Percentiles rank a stretch among this genome's conserved stretches.
Evolutionary conservation across 1,284 basidiomycete species (phyloP).

Genomic region (Heterobasidion occidentale): DNA sequence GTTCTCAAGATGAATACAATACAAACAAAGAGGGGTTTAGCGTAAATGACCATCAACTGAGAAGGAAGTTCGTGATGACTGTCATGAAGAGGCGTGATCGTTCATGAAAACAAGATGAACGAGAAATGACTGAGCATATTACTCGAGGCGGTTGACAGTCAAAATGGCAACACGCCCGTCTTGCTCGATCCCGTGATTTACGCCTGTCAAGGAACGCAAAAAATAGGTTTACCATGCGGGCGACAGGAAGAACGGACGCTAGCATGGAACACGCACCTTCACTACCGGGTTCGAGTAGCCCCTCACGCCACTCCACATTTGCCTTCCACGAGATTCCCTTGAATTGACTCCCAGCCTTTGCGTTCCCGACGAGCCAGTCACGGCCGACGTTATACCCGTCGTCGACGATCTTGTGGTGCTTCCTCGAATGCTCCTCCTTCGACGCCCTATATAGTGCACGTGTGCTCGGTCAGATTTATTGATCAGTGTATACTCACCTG

Average conservation of each 20-base stretch:
- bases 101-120: too few relatives aligned
- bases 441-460: slow-evolving; percentile 43
- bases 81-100: too few relatives aligned
- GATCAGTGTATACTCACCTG: background rate
- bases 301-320: slow-evolving; percentile 64
- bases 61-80: too few relatives aligned
- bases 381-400: slow-evolving; percentile 76
- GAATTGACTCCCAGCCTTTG: slow-evolving; percentile 52
- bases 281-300: slow-evolving; percentile 55
- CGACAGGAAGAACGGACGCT: slow-evolving; percentile 2
- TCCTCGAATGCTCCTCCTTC: slow-evolving; percentile 63
- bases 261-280: slow-evolving; percentile 36
- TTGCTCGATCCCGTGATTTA: slow-evolving; percentile 73
- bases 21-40: background rate
- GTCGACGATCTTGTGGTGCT: slow-evolving; percentile 63
- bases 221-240: too few relatives aligned
- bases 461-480: background rate
- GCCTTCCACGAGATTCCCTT: slow-evolving; percentile 61
- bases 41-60: too few relatives aligned
- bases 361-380: slow-evolving; percentile 61
- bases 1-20: background rate
- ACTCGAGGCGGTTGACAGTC: slow-evolving; percentile 41
- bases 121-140: too few relatives aligned
- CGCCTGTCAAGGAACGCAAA: slow-evolving; percentile 30
- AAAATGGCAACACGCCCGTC: slow-evolving; percentile 74